phyloP scores from a whole-genome alignment of 1,284 basidiomycete species.

The Trichosporon sp. region DNA sequence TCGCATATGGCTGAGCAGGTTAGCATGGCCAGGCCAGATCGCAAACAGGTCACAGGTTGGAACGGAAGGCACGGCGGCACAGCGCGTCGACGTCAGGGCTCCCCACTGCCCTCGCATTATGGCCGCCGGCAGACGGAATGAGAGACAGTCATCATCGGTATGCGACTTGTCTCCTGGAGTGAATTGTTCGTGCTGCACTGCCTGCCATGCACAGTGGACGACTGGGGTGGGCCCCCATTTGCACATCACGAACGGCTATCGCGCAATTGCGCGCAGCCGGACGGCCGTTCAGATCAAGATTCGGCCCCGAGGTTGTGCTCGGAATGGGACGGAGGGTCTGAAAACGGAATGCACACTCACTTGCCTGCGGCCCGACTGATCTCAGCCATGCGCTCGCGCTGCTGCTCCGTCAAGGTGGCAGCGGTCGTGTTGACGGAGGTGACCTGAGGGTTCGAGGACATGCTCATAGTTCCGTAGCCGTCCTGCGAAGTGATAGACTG shows the following conservation, averaged over 20 bases:
- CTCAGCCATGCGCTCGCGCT: slow-evolving; percentile 16
- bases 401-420: slow-evolving; percentile 6
- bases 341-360: slow-evolving; percentile 10
- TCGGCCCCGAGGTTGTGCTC: neutral
- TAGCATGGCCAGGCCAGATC: neutral
- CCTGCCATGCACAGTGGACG: neutral
- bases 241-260: neutral
- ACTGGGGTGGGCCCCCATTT: neutral
- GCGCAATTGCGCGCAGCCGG: neutral
- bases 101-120: neutral
- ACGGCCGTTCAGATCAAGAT: neutral
- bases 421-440: neutral
- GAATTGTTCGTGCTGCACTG: neutral
- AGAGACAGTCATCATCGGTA: slow-evolving; percentile 7
- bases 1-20: slow-evolving; percentile 11
- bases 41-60: neutral
- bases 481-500: slow-evolving; percentile 12
- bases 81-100: neutral
- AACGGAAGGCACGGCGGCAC: neutral
- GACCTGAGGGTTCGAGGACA: slow-evolving; percentile 4
- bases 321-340: neutral
- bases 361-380: slow-evolving; percentile 17
- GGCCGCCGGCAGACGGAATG: neutral
- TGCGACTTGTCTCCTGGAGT: neutral
- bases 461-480: slow-evolving; percentile 18